Conservation (phyloP, 305 asterid genomes). For the Rubia peregrina region DNA sequence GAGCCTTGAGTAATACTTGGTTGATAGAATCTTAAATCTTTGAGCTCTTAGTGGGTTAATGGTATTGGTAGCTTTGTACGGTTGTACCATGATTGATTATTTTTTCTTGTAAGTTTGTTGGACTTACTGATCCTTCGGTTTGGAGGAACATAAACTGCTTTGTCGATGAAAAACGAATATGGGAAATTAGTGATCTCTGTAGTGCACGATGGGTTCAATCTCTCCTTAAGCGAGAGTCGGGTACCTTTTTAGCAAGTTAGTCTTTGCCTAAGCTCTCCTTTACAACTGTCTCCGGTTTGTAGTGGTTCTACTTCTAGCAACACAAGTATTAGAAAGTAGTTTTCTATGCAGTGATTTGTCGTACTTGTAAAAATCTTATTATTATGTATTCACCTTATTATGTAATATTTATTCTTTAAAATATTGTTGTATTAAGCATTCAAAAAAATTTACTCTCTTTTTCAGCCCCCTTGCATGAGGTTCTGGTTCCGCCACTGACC, state of each 20-base stretch:
- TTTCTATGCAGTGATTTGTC: no score
- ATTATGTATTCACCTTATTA: no score
- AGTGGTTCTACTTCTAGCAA: no score
- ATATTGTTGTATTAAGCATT: no score
- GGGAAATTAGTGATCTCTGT: not conserved
- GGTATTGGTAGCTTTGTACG: not conserved
- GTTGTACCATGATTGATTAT: not conserved
- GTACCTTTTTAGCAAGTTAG: not conserved
- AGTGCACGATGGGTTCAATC: not conserved
- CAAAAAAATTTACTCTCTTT: no score
- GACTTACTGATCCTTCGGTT: not conserved
- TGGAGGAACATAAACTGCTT: not conserved
- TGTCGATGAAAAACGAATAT: not conserved
- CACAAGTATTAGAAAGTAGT: no score
- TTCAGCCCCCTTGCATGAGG: no score
- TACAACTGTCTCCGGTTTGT: no score
- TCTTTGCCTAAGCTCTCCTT: not conserved
- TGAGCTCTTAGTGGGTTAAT: not conserved
- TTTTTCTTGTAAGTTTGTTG: not conserved
- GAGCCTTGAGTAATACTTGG: no score
- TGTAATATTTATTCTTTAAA: no score
- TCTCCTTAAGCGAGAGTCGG: not conserved
- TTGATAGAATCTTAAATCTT: conserved; percentile 48
- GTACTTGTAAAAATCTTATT: no score
- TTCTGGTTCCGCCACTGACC: no score